Percentiles rank a stretch among this genome's conserved stretches.
phyloP scores from a whole-genome alignment of 257 asterid species.

The Osmanthus fragrans region DNA sequence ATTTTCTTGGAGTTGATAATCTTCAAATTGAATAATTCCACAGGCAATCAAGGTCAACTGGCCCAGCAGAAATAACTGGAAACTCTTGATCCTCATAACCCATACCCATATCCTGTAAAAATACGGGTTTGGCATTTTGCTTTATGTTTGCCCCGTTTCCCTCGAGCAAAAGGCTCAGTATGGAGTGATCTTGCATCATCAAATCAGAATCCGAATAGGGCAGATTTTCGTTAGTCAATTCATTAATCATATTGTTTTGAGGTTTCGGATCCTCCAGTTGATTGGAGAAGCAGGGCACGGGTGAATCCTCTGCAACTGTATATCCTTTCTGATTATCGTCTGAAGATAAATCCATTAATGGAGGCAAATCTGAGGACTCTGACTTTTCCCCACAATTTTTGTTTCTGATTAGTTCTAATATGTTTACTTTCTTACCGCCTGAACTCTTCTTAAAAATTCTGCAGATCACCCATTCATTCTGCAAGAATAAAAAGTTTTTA shows the following conservation, averaged over 20 bases:
- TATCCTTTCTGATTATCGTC: constrained; percentile 27
- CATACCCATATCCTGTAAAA: constrained; percentile 13
- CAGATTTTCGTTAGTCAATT: constrained; percentile 20
- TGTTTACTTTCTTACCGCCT: constrained; percentile 62
- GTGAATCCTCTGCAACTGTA: constrained; percentile 28
- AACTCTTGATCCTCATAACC: not conserved
- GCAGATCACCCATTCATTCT: constrained; percentile 86
- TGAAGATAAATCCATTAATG: constrained; percentile 51
- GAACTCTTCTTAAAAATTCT: constrained; percentile 68
- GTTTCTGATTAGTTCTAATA: constrained; percentile 41
- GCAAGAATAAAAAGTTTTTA: constrained; percentile 5
- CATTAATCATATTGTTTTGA: not conserved
- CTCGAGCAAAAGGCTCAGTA: constrained; percentile 37
- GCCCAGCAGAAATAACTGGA: constrained; percentile 26
- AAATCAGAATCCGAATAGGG: constrained; percentile 25
- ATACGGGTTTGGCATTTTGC: constrained; percentile 16
- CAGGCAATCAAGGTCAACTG: constrained; percentile 40
- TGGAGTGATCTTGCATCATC: constrained; percentile 48
- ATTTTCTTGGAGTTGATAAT: not conserved
- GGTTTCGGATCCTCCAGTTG: constrained; percentile 42
- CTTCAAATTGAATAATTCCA: constrained; percentile 38
- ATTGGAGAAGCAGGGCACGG: constrained; percentile 68
- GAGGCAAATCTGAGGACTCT: constrained; percentile 45
- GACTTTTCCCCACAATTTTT: constrained; percentile 18
- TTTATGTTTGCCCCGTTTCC: constrained; percentile 15